These are phyloP conservation scores for Ogataea naganishii DNA, from an alignment of 805 yeast genomes.

Conservation along the genomic window DNA sequence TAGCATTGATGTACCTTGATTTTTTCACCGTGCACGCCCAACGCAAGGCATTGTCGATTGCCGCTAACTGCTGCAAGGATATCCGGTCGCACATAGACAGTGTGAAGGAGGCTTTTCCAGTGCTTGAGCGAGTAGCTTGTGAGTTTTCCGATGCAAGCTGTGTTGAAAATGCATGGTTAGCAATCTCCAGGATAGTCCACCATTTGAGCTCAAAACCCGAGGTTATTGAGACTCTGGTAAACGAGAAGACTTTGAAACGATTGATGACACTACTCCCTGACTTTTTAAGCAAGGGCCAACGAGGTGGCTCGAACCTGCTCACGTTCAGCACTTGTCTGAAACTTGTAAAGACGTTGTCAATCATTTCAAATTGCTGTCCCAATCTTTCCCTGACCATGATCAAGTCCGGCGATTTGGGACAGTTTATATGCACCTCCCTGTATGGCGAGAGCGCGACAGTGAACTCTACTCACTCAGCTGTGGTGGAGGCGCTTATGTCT, in stretches of 20 bases:
- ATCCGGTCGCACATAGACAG: constrained; percentile 35
- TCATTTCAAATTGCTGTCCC: constrained; percentile 32
- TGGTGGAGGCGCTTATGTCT: constrained; percentile 67
- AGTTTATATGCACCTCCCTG: constrained; percentile 39
- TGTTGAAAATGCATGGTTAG: constrained; percentile 56
- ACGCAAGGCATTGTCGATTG: constrained; percentile 65
- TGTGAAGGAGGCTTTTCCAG: constrained; percentile 50
- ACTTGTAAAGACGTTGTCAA: constrained; percentile 37
- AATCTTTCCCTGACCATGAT: constrained; percentile 36
- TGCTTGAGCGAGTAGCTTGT: constrained; percentile 45
- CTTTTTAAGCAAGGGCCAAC: constrained; percentile 19
- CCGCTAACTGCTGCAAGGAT: constrained; percentile 57
- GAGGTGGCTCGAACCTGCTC: constrained; percentile 12
- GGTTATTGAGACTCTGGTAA: constrained; percentile 35
- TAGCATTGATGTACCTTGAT: constrained; percentile 69
- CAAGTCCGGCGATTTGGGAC: constrained; percentile 38
- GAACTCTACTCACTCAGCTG: constrained; percentile 13
- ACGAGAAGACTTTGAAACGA: constrained; percentile 25
- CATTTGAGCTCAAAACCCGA: constrained; percentile 37
- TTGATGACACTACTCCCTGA: constrained; percentile 18
- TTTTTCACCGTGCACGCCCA: constrained; percentile 88
- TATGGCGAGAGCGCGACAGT: constrained; percentile 35
- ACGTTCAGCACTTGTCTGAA: constrained; percentile 30
- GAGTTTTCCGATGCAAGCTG: constrained; percentile 50
- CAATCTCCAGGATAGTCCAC: constrained; percentile 48